Base-by-base conservation (phyloP, 2,329 filamentous ascomycete species). In the Hortaea werneckii region DNA sequence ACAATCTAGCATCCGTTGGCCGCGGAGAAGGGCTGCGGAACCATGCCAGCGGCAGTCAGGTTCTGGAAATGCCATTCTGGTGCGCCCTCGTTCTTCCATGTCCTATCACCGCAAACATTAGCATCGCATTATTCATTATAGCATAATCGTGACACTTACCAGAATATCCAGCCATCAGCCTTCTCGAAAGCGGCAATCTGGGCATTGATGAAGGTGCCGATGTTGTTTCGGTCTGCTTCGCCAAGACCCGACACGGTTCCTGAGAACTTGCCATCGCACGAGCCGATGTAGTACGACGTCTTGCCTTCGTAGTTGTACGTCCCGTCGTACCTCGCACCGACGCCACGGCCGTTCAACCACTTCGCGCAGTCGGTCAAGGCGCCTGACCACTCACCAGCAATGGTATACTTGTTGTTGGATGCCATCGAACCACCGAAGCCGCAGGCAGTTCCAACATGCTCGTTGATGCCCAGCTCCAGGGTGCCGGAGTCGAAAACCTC, bases 41-140 rank as follows among this genome's bases (percentile, higher is more conserved):
- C 56, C 41, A 66, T 48, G 26, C 69, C 69, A 29, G 64, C 65
- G 27, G 57, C 58, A 10, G 68, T 52, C 47, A 72, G 54, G 20
- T 65, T 63, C 55, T 70, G 53, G 67, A 73, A 71, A 46, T 73
- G 66, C 70, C 70, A 73, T 51, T 72, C 70, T 2, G 70, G 70
- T 30, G 69, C 68, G 26, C 63, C 63, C 55, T 74, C 70, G 1
- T 68, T 73, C 63, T 72, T 72, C 70, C 70, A 73, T 1, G 4
- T 66, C 32, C 32, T 35, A n/a, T 35, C 32, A 35, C 8, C 9
- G 32, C n/a, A 9, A 35, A n/a, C 32, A 9, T n/a, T 9, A 35
- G 8, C 8, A 9, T 35, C 9, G 32, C n/a, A 2, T 9, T 4
- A 35, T 2, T 35, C 32, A n/a, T 9, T 2, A 9, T 2, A 4